Evolutionary conservation across 495 filamentous ascomycete species (phyloP).

Genomic region (Amniculicola lignicola): DNA sequence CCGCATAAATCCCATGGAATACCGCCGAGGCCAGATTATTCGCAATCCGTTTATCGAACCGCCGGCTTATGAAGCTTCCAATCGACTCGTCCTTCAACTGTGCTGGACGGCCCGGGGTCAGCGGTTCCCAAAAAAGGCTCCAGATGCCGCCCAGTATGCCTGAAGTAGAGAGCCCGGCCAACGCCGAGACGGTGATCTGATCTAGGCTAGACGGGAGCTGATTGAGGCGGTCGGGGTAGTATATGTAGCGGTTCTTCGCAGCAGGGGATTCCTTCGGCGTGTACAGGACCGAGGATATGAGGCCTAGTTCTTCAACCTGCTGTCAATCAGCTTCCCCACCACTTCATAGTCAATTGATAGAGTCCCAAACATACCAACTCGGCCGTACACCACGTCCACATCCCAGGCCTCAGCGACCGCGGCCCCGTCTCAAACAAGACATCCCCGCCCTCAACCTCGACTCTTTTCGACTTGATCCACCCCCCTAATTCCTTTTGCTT

Average conservation of each 20-base stretch:
- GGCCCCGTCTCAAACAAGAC: slow-evolving; percentile 85
- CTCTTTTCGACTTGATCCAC: slow-evolving; percentile 70
- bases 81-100: slow-evolving; percentile 65
- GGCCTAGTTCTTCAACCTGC: slow-evolving; percentile 61
- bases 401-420: slow-evolving; percentile 62
- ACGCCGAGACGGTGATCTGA: background rate
- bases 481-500: slow-evolving; percentile 66
- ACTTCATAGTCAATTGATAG: background rate
- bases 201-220: slow-evolving; percentile 50
- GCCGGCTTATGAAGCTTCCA: slow-evolving; percentile 60
- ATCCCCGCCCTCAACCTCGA: slow-evolving; percentile 57
- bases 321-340: slow-evolving; percentile 1
- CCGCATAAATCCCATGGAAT: slow-evolving; percentile 93
- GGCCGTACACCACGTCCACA: slow-evolving; percentile 37
- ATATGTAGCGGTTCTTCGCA: slow-evolving; percentile 72
- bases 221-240: slow-evolving; percentile 88
- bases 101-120: slow-evolving; percentile 38
- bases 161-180: slow-evolving; percentile 8
- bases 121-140: slow-evolving; percentile 52
- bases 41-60: slow-evolving; percentile 56
- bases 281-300: slow-evolving; percentile 62
- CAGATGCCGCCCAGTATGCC: slow-evolving; percentile 36
- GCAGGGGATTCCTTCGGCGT: slow-evolving; percentile 50
- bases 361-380: slow-evolving; percentile 20
- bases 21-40: slow-evolving; percentile 75